These are phyloP conservation scores for Heimioporus sp. DNA, from an alignment of 768 basidiomycete species.

Conservation along the genomic window DNA sequence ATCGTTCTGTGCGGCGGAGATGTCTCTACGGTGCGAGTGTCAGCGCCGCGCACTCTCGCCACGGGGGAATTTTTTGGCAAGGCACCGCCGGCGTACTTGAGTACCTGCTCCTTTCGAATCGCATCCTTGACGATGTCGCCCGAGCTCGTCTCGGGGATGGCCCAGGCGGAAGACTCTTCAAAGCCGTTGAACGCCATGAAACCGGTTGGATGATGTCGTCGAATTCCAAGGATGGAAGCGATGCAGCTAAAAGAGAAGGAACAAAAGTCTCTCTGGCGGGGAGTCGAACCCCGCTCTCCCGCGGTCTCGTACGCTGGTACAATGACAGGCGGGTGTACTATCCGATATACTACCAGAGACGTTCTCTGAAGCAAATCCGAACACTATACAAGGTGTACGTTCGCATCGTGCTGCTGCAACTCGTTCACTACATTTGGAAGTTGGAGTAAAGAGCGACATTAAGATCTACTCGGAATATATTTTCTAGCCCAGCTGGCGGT, in stretches of 20 bases:
- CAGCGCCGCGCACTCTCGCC: background rate
- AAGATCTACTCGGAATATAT: constrained; percentile 44
- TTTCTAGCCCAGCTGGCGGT: constrained; percentile 68
- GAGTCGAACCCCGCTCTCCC: constrained; percentile 46
- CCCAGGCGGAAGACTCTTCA: constrained; percentile 50
- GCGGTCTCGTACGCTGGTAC: constrained; percentile 20
- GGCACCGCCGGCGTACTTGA: constrained; percentile 63
- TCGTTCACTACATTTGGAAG: too few species aligned
- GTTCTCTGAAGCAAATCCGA: background rate
- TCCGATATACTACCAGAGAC: constrained; percentile 51
- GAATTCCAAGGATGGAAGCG: too few species aligned
- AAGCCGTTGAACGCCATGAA: constrained; percentile 47
- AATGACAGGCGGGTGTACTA: constrained; percentile 51
- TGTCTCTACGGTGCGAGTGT: constrained; percentile 52
- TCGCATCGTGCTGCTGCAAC: too few species aligned
- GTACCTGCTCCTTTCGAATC: constrained; percentile 69
- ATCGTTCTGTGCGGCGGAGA: constrained; percentile 72
- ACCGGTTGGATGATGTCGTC: too few species aligned
- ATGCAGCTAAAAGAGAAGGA: background rate
- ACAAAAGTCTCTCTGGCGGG: constrained; percentile 40
- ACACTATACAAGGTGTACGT: background rate
- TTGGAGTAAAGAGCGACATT: background rate
- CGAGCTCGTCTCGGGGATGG: constrained; percentile 38
- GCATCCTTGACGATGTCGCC: constrained; percentile 75
- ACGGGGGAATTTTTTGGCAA: background rate